phyloP scores from a whole-genome alignment of 1,139 yeast species.

The Lodderomyces parapsilosis region DNA sequence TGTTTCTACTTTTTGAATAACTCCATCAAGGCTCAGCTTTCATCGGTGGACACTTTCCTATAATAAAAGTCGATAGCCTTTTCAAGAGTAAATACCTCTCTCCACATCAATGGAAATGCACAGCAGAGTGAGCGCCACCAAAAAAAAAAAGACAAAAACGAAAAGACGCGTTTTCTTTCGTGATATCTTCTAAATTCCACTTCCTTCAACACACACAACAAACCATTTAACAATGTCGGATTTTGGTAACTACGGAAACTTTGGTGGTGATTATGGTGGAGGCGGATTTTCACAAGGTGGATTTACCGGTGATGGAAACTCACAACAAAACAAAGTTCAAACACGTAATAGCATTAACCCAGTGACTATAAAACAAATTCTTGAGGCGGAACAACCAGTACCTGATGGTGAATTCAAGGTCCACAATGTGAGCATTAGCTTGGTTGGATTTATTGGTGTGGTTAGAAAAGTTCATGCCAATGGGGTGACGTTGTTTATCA shows the following conservation, averaged over 20 bases:
- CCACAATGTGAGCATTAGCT: conserved; percentile 60
- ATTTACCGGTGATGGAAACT: conserved; percentile 22
- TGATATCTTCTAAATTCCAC: background rate
- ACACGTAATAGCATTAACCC: conserved; percentile 61
- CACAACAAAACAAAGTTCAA: conserved; percentile 21
- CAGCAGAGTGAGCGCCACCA: no score
- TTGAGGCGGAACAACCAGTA: conserved; percentile 60
- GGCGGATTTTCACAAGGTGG: conserved; percentile 36
- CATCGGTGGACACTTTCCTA: no score
- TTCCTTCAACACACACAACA: background rate
- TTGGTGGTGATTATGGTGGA: conserved; percentile 23
- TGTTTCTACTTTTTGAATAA: no score
- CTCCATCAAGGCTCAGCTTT: no score
- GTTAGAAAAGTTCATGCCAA: conserved; percentile 59
- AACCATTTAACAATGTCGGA: conserved; percentile 19
- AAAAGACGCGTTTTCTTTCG: conserved; percentile 5
- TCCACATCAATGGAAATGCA: background rate
- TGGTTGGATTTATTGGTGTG: conserved; percentile 65
- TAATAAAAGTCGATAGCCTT: no score
- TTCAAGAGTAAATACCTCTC: background rate
- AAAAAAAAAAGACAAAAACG: background rate
- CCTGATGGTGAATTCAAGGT: conserved; percentile 76
- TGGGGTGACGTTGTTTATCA: conserved; percentile 52
- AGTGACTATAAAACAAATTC: conserved; percentile 78
- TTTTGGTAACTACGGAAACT: conserved; percentile 19